Base-by-base conservation (phyloP, 2,329 filamentous ascomycete species). In the Colletotrichum chlorophyti region DNA sequence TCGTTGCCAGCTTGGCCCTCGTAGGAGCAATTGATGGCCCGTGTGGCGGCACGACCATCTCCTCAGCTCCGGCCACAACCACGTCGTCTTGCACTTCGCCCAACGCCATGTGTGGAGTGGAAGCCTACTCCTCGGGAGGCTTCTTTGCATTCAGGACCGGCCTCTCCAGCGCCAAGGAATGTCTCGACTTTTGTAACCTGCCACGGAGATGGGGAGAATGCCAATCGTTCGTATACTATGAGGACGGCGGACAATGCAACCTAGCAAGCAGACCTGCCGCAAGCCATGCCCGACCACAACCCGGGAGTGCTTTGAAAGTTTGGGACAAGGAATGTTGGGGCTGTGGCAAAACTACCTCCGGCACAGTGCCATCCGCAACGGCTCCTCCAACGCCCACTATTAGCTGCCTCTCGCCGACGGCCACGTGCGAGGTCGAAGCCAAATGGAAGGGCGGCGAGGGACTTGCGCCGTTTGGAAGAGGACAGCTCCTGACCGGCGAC, bases 291-390 rank as follows among this genome's bases (percentile, higher is more conserved):
- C 4, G 3, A 11, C 14, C 32, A 5, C 0, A 29, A 14, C 14
- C 46, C 5, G 34, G 14, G n/a, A 29, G 23, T 14, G 46, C 23
- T 10, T 19, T 24, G 15, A 38, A 34, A 34, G 32, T 49, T 24
- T 49, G 46, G 46, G 46, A 49, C 12, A 49, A 40, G 15, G 34
- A 49, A 9, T 49, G 46, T 27, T 49, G 46, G 46, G 46, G 40
- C n/a, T 40, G 46, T 34, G 46, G 32, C 46, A 34, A 38, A n/a
- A n/a, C n/a, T n/a, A n/a, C n/a, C n/a, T n/a, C n/a, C n/a, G n/a
- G 46, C 45, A 7, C 31, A 27, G 32, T 6, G 32, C 46, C 21
- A 40, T 40, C 11, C 15, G 19, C 23, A 17, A 49, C 7, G 23
- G 38, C 11, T 34, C 46, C 11, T 10, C 19, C 32, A 8, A 38